Conservation (phyloP, 306 rosid species). For the Ziziphus jujuba region DNA sequence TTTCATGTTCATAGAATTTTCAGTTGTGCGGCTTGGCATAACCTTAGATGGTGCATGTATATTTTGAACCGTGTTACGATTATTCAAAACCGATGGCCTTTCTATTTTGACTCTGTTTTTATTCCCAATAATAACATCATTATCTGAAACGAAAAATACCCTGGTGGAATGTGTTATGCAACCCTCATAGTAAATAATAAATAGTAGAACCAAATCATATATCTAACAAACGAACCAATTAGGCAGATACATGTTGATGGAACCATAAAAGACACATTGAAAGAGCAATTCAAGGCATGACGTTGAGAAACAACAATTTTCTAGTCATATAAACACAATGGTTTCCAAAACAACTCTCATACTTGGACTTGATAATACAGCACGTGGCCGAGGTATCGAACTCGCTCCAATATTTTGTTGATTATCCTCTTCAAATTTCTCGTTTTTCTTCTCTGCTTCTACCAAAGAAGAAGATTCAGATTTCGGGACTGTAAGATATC, state of each 20-base stretch:
- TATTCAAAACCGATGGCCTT: slow-evolving; percentile 49
- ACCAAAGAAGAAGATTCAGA: slow-evolving; percentile 30
- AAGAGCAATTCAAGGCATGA: too few species aligned
- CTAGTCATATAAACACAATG: too few species aligned
- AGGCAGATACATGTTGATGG: too few species aligned
- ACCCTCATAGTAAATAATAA: too few species aligned
- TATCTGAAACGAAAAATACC: slow-evolving; percentile 51
- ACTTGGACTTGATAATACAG: slow-evolving; percentile 91
- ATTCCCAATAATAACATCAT: slow-evolving; percentile 59
- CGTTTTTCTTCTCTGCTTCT: slow-evolving; percentile 39
- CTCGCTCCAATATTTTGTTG: slow-evolving; percentile 53
- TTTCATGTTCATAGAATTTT: slow-evolving; percentile 33
- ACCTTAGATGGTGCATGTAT: slow-evolving; percentile 49
- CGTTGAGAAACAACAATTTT: too few species aligned
- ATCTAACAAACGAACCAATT: too few species aligned
- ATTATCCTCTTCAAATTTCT: slow-evolving; percentile 36
- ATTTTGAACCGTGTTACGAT: slow-evolving; percentile 36
- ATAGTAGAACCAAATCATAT: too few species aligned
- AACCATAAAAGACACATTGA: too few species aligned
- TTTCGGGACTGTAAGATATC: slow-evolving; percentile 23
- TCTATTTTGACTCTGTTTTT: slow-evolving; percentile 46
- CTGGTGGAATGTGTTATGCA: neutral
- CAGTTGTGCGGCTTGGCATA: slow-evolving; percentile 33
- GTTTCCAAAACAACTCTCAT: neutral
- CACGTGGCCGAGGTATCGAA: slow-evolving; percentile 77